phyloP scores from a whole-genome alignment of 2,329 filamentous ascomycete genomes.

The Westerdykella aurantiaca region DNA sequence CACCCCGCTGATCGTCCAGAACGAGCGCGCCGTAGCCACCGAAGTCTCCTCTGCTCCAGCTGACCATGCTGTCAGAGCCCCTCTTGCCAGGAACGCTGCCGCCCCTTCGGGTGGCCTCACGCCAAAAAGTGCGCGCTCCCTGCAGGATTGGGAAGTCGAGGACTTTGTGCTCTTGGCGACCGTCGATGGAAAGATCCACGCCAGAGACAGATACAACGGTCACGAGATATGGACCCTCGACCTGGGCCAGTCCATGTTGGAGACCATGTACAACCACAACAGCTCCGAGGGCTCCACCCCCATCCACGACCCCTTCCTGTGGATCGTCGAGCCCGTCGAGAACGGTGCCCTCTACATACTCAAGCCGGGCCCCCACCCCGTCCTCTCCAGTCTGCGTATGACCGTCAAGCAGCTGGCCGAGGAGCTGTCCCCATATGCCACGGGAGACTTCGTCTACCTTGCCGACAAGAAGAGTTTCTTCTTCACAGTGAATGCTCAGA shows the following conservation, averaged over 20 bases:
- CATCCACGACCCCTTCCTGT: conserved; percentile 77
- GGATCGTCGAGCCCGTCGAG: conserved; percentile 88
- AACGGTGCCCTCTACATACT: conserved; percentile 86
- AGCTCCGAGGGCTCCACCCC: conserved; percentile 37
- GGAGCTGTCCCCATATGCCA: conserved; percentile 69
- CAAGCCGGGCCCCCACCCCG: conserved; percentile 58
- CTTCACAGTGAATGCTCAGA: conserved; percentile 82
- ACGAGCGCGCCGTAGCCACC: conserved; percentile 96
- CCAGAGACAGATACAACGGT: conserved; percentile 81
- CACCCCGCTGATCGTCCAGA: conserved; percentile 36
- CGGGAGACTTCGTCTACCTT: conserved; percentile 77
- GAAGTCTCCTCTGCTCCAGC: conserved; percentile 73
- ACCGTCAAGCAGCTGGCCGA: conserved; percentile 87
- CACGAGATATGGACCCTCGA: conserved; percentile 79
- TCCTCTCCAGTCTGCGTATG: conserved; percentile 61
- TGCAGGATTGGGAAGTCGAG: conserved; percentile 99
- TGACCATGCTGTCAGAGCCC: conserved; percentile 84
- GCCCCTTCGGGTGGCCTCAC: conserved; percentile 45
- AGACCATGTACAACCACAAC: conserved; percentile 74
- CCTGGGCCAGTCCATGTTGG: conserved; percentile 80
- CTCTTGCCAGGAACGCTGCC: conserved; percentile 56
- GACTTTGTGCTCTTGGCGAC: conserved; percentile 99
- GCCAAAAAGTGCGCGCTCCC: conserved; percentile 81
- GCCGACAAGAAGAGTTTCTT: conserved; percentile 87
- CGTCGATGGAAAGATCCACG: conserved; percentile 94